Percentiles rank a stretch among this genome's conserved stretches.
These are phyloP conservation scores for Moesziomyces parantarcticus DNA, from an alignment of 1,284 basidiomycete species.

Conservation along the genomic window DNA sequence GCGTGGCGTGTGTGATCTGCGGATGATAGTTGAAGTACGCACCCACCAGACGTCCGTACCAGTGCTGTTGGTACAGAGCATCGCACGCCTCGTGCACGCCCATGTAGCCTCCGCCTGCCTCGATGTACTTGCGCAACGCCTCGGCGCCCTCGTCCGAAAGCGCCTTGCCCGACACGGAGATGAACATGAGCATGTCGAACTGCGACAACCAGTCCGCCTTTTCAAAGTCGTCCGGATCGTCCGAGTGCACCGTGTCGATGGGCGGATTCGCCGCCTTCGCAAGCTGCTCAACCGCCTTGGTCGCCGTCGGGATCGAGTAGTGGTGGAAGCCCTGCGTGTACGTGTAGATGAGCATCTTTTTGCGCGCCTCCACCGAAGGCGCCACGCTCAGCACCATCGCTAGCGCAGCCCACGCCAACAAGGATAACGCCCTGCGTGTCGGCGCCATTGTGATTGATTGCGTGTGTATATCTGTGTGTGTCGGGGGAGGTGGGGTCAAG, in stretches of 20 bases:
- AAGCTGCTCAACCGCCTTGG: constrained; percentile 43
- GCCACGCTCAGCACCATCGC: constrained; percentile 14
- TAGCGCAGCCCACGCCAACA: constrained; percentile 14
- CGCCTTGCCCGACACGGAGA: constrained; percentile 52
- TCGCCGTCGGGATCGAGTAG: constrained; percentile 52
- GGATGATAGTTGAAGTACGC: constrained; percentile 59
- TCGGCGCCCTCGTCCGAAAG: constrained; percentile 41
- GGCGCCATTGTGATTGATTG: constrained; percentile 5
- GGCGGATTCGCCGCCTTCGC: constrained; percentile 37
- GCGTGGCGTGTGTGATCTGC: constrained; percentile 35
- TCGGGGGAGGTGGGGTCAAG: not conserved
- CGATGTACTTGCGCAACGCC: constrained; percentile 51
- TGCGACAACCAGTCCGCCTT: constrained; percentile 40
- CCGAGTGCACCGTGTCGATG: constrained; percentile 43
- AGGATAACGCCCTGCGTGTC: constrained; percentile 5
- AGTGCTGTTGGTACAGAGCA: constrained; percentile 46
- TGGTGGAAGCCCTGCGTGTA: constrained; percentile 55
- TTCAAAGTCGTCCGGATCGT: constrained; percentile 52
- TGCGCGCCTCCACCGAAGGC: constrained; percentile 26
- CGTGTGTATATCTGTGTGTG: constrained; percentile 3
- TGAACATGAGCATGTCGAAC: constrained; percentile 59
- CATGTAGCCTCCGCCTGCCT: constrained; percentile 58
- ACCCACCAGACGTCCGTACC: constrained; percentile 58
- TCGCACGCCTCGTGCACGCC: constrained; percentile 59
- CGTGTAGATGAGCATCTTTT: constrained; percentile 56